Evolutionary conservation across 2,329 filamentous ascomycete genomes (phyloP).

Genomic region (Hypoxylon sp.): DNA sequence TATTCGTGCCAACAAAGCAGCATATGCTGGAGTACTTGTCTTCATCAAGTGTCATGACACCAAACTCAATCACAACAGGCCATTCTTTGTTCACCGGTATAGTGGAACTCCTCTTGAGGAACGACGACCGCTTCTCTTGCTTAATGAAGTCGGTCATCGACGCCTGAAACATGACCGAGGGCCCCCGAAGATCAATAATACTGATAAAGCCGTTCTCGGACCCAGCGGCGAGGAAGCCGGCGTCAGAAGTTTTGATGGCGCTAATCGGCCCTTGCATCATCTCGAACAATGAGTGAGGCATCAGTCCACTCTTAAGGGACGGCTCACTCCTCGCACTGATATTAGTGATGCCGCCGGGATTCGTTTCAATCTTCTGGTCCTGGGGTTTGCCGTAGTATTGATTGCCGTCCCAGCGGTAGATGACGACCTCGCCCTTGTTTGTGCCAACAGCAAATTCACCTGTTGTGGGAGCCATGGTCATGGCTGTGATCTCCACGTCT

Average conservation of each 20-base stretch:
- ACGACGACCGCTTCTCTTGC: conserved; percentile 81
- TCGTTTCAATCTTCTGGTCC: conserved; percentile 67
- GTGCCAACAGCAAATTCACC: conserved; percentile 90
- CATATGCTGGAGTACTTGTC: conserved; percentile 96
- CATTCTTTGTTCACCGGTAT: conserved; percentile 73
- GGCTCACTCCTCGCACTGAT: conserved; percentile 81
- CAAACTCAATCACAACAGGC: conserved; percentile 88
- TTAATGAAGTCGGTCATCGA: conserved; percentile 81
- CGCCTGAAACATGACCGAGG: conserved; percentile 83
- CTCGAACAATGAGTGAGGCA: conserved; percentile 85
- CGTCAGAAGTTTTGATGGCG: conserved; percentile 86
- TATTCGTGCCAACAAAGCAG: conserved; percentile 90
- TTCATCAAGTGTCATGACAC: conserved; percentile 92
- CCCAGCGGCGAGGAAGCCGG: conserved; percentile 90
- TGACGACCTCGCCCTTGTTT: conserved; percentile 83
- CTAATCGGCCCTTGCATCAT: conserved; percentile 87
- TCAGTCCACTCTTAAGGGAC: conserved; percentile 80
- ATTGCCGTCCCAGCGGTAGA: conserved; percentile 93
- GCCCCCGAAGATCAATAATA: conserved; percentile 90
- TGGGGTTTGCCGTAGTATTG: conserved; percentile 76
- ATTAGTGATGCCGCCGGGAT: conserved; percentile 79
- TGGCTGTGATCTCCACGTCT: conserved; percentile 81
- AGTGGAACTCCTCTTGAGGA: conserved; percentile 71
- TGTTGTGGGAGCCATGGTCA: conserved; percentile 84
- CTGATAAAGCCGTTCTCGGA: conserved; percentile 86